These are phyloP conservation scores for Bipolaris oryzae DNA, from an alignment of 2,329 filamentous ascomycete genomes.

Conservation along the genomic window DNA sequence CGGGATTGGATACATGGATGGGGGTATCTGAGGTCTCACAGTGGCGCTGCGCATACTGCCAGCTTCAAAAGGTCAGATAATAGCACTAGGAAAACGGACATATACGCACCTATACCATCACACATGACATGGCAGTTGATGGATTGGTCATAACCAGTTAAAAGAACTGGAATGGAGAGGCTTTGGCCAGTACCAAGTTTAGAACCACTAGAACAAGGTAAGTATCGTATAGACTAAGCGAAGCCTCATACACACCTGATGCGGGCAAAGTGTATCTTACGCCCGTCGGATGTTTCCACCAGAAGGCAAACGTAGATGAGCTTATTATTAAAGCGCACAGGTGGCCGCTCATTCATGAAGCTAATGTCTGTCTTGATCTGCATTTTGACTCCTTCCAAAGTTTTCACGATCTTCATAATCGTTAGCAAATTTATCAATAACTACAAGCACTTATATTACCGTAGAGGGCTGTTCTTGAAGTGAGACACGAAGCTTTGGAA, in stretches of 20 bases:
- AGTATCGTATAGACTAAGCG: not conserved
- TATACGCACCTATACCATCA: slow-evolving; percentile 72
- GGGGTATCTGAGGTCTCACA: slow-evolving; percentile 57
- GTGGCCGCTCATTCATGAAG: slow-evolving; percentile 69
- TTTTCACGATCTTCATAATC: slow-evolving; percentile 25
- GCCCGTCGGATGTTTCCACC: slow-evolving; percentile 72
- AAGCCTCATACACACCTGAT: slow-evolving; percentile 53
- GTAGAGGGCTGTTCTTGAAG: slow-evolving; percentile 58
- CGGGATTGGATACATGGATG: slow-evolving; percentile 51
- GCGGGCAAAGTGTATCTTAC: slow-evolving; percentile 70
- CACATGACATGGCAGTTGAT: slow-evolving; percentile 77
- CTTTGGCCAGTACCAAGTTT: slow-evolving; percentile 68
- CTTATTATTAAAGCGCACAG: slow-evolving; percentile 67
- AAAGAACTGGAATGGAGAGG: slow-evolving; percentile 63
- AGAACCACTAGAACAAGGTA: slow-evolving; percentile 61
- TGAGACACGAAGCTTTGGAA: slow-evolving; percentile 70
- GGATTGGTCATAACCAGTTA: slow-evolving; percentile 61
- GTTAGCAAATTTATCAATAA: not conserved
- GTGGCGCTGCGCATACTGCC: slow-evolving; percentile 62
- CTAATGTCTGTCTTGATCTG: slow-evolving; percentile 70
- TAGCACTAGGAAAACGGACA: accelerated
- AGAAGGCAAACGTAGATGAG: slow-evolving; percentile 75
- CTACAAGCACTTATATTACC: slow-evolving; percentile 25
- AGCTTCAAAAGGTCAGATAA: slow-evolving; percentile 49
- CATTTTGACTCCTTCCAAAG: slow-evolving; percentile 58